A percentile compares a stretch with the other conserved stretches of the same genome.
phyloP scores from a whole-genome alignment of 129 eudicot genomes.

The Flaveria robusta region DNA sequence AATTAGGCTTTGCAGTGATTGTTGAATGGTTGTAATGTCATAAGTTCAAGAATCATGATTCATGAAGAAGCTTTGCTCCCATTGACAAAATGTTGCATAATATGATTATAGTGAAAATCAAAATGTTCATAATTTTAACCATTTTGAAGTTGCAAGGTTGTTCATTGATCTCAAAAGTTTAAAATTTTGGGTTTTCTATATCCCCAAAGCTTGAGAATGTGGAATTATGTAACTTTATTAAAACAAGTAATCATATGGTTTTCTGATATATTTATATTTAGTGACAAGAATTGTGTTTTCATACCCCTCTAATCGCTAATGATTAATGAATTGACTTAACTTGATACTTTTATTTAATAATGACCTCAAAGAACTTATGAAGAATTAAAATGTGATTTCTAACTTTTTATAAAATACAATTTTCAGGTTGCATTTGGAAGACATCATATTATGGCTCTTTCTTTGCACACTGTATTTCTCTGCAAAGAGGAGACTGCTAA shows the following conservation, averaged over 20 bases:
- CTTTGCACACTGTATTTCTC: slow-evolving; percentile 51
- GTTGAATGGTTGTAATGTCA: too few relatives aligned
- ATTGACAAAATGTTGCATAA: background rate
- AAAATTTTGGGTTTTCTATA: background rate
- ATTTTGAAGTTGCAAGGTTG: slow-evolving; percentile 11
- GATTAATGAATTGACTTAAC: background rate
- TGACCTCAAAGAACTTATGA: slow-evolving; percentile 3
- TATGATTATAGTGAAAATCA: background rate
- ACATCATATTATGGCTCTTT: slow-evolving; percentile 52
- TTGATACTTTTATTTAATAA: background rate
- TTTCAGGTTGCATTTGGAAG: slow-evolving; percentile 40
- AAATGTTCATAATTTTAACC: background rate
- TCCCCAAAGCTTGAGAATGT: background rate
- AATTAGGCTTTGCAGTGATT: background rate
- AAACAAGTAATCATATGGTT: background rate
- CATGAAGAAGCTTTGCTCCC: background rate
- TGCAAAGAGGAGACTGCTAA: slow-evolving; percentile 48
- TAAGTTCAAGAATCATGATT: too few relatives aligned
- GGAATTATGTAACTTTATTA: background rate
- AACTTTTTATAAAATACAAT: background rate
- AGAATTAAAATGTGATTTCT: slow-evolving; percentile 20
- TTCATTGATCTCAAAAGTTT: slow-evolving; percentile 19
- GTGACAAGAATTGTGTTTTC: slow-evolving; percentile 8
- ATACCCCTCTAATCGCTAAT: slow-evolving; percentile 1
- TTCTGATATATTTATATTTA: background rate